Percentiles rank a stretch among this genome's conserved stretches.
Evolutionary conservation across 139 green algal genomes (phyloP).

Genomic region (Coelastrella sp.): DNA sequence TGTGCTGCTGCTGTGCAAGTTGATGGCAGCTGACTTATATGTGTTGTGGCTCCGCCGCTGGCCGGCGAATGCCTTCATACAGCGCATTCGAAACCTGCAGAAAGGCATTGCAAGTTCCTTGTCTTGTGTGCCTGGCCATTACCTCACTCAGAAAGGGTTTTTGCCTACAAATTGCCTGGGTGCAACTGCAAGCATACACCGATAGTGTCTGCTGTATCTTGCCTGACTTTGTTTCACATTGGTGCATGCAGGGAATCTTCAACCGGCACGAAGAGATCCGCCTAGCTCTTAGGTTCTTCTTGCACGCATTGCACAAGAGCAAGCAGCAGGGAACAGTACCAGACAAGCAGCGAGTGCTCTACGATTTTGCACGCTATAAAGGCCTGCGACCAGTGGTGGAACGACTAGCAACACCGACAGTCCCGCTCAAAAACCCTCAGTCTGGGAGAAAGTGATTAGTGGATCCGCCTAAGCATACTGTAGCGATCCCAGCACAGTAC

Average conservation of each 20-base stretch:
- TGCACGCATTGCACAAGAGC: constrained; percentile 64
- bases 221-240: background rate
- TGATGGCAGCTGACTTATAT: too few species aligned
- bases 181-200: too few species aligned
- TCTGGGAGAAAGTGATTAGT: background rate
- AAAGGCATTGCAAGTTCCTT: too few species aligned
- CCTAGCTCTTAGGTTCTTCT: constrained; percentile 65
- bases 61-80: too few species aligned
- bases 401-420: constrained; percentile 40
- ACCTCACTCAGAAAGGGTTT: too few species aligned
- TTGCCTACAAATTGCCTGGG: too few species aligned
- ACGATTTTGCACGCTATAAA: constrained; percentile 58
- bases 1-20: too few species aligned
- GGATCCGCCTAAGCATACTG: too few species aligned
- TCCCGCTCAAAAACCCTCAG: background rate
- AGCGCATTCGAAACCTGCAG: too few species aligned
- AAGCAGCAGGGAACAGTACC: constrained; percentile 51
- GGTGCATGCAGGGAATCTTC: constrained; percentile 29
- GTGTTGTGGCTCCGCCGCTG: too few species aligned
- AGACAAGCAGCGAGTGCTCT: constrained; percentile 47
- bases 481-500: background rate
- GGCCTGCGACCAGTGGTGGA: constrained; percentile 55
- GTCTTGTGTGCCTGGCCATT: too few species aligned
- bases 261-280: constrained; percentile 68
- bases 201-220: too few species aligned